Evolutionary conservation across 306 rosid genomes (phyloP), one percentile per base, ranked within the genome.

Genomic region (Medicago ruthenica): DNA sequence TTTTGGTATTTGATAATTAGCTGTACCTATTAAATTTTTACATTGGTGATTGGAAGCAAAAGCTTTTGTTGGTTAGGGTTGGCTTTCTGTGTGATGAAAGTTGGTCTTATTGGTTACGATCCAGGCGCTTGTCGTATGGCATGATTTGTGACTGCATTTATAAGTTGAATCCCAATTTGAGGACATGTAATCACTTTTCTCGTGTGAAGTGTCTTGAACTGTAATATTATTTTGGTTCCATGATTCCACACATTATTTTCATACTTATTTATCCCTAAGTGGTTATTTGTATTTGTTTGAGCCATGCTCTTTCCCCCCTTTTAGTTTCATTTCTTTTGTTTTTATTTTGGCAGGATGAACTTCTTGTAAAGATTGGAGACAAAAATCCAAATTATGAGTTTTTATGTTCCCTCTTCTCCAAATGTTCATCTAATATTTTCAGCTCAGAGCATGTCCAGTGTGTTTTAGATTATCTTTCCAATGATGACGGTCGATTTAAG

Each of bases 361-460:
- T 92, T 86, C 73, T 89, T 85, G 79, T 70, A 48, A 82, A 84
- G 79, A 70, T 88, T 18, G 93, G 97, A 73, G 88, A 84, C 68
- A 84, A 59, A 76, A 83, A 84, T 83, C 85, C 86, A 22, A 41
- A 72, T 79, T 86, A 86, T 79, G 93, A 90, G 83, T 92, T 90
- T 82, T 76, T 95, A 24, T 72, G 81, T 51, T 80, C 80, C 61
- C 90, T 95, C 42, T 84, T 92, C 78, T 87, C 88, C 55, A 95
- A 88, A 81, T 90, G 99, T 87, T 95, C 97, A 60, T 77, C 79
- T 62, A 92, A 87, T 76, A 84, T 89, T 85, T 95, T 95, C 85
- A 81, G 91, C 86, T 78, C 93, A 53, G 97, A 85, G 69, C 93
- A 90, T 63, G 80, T 90, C 69, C 68, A 62, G 64, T 87, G 81